Base-by-base conservation (phyloP, 2,329 filamentous ascomycete genomes). In the Periconia sp. region DNA sequence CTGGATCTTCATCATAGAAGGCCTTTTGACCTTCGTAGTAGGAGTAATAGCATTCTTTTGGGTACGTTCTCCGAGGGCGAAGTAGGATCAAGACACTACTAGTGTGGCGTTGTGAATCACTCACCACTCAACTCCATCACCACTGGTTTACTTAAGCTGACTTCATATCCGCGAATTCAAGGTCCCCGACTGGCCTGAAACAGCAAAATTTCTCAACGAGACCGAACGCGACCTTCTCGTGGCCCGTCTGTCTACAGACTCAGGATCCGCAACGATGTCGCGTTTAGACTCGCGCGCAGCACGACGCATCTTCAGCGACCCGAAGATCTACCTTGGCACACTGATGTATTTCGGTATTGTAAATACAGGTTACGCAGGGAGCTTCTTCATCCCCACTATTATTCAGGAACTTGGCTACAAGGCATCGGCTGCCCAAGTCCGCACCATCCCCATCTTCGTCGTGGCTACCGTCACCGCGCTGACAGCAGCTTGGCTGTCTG, bases 1-100 rank as follows among this genome's bases (percentile, higher is more conserved):
- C 14, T 73, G 70, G 68, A 60, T 69, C 18, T 68, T 63, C 54
- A 59, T 65, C 20, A 64, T 72, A 19, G 69, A 72, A 53, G 69
- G 69, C 9, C 41, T 67, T 8, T 42, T 67, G n/a, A 71, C 69
- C 15, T 51, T 70, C 33, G 54, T 59, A 2, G 40, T 63, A 2
- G 82, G 81, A 7, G 55, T 79, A 6, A 63, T 72, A 2, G 73
- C 82, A 2, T 82, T 79, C 60, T 82, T 84, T 49, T 58, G 79
- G 6, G 69, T 52, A 52, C 7, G n/a, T 23, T 13, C n/a, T n/a
- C n/a, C n/a, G n/a, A 27, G 23, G 23, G 8, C 23, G 5, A 27
- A 3, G 23, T 27, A 27, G 5, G 23, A 27, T 3, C 5, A 27
- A 27, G 5, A 27, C n/a, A n/a, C n/a, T n/a, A n/a, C n/a, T n/a